Conservation (phyloP, 2,329 filamentous ascomycete genomes). For the Hysterium pulicare region DNA sequence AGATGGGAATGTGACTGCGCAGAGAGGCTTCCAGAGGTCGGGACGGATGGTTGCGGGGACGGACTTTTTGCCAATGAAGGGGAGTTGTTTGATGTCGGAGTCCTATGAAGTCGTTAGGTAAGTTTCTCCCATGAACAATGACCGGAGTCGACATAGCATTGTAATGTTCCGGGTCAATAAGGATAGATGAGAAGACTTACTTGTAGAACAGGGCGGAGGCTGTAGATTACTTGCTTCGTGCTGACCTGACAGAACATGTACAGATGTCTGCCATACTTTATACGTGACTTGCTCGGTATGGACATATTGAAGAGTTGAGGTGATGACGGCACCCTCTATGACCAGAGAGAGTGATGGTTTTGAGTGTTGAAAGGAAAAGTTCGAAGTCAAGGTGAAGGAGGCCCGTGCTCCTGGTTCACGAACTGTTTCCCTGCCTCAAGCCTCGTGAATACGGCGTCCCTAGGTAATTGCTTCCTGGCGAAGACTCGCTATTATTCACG, state of each 20-base stretch:
- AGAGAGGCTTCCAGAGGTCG: slow-evolving; percentile 62
- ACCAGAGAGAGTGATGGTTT: background rate
- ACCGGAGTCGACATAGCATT: no score
- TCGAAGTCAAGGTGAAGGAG: no score
- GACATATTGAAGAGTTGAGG: slow-evolving; percentile 41
- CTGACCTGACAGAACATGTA: slow-evolving; percentile 60
- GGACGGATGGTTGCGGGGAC: slow-evolving; percentile 56
- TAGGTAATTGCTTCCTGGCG: no score
- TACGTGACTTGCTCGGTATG: slow-evolving; percentile 14
- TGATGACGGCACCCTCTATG: slow-evolving; percentile 16
- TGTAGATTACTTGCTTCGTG: slow-evolving; percentile 64
- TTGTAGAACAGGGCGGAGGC: slow-evolving; percentile 54
- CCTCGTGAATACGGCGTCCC: no score
- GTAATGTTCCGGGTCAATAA: background rate
- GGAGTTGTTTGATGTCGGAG: slow-evolving; percentile 55
- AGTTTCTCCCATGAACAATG: background rate
- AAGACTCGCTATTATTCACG: no score
- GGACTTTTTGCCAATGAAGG: slow-evolving; percentile 63
- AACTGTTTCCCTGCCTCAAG: no score
- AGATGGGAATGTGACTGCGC: slow-evolving; percentile 54
- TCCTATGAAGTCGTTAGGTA: slow-evolving; percentile 31
- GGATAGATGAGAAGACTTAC: slow-evolving; percentile 36
- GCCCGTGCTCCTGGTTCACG: no score
- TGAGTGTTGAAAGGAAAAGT: background rate
- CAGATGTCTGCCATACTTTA: slow-evolving; percentile 55